Evolutionary conservation across 257 asterid species (phyloP).

Genomic region (Eucommia ulmoides): DNA sequence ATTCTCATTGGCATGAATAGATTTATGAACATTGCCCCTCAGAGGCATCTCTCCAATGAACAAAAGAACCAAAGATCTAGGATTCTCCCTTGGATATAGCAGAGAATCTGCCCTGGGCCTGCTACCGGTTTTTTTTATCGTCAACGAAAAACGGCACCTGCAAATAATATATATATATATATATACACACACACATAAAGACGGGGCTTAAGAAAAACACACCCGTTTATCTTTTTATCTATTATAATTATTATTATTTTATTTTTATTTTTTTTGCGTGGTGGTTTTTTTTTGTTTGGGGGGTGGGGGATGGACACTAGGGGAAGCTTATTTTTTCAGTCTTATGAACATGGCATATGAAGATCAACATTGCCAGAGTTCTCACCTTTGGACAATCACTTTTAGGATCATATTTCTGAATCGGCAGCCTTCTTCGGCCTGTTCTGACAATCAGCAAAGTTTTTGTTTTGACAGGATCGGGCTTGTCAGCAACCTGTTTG

Average conservation of each 20-base stretch:
- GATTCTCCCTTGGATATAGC: conserved; percentile 19
- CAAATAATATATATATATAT: neutral
- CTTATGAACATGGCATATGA: conserved; percentile 6
- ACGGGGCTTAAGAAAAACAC: neutral
- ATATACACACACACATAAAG: no score
- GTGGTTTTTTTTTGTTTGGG: no score
- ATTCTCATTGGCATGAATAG: conserved; percentile 3
- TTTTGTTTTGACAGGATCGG: conserved; percentile 5
- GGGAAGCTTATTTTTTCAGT: no score
- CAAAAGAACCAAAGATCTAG: conserved; percentile 13
- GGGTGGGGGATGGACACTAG: no score
- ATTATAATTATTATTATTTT: no score
- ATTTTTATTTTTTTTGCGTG: no score
- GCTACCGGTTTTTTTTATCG: conserved; percentile 11
- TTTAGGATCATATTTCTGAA: no score
- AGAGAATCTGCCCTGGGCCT: conserved; percentile 3
- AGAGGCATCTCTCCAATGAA: conserved; percentile 2
- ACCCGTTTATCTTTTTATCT: no score
- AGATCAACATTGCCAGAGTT: no score
- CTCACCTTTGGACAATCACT: no score
- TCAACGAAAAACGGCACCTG: conserved; percentile 19
- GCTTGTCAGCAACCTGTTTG: conserved; percentile 17
- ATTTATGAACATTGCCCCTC: conserved; percentile 5
- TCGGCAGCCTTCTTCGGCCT: conserved; percentile 5
- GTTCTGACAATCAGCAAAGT: no score